Percentiles rank a stretch among this genome's conserved stretches.
Evolutionary conservation across 495 filamentous ascomycete genomes (phyloP).

Genomic region (Diplogelasinospora grovesii): DNA sequence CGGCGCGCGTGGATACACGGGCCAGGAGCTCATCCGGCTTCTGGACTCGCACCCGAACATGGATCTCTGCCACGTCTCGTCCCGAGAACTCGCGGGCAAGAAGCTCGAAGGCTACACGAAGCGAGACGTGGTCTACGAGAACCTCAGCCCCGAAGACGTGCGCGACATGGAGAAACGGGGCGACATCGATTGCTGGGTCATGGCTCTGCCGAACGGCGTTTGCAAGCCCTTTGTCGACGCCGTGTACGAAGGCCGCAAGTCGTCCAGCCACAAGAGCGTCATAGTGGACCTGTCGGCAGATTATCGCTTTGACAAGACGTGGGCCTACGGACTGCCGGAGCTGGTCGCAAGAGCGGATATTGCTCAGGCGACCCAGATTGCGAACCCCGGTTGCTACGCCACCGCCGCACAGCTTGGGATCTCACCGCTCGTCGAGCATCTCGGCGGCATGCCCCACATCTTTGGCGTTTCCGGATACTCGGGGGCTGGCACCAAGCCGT

Average conservation of each 20-base stretch:
- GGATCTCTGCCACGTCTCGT: slow-evolving; percentile 90
- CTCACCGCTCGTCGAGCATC: slow-evolving; percentile 69
- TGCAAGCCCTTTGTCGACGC: slow-evolving; percentile 96
- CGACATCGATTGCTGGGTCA: slow-evolving; percentile 97
- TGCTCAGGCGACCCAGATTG: slow-evolving; percentile 74
- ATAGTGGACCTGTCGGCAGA: slow-evolving; percentile 94
- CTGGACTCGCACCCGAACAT: slow-evolving; percentile 90
- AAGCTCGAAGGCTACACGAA: slow-evolving; percentile 88
- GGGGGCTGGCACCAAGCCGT: slow-evolving; percentile 92
- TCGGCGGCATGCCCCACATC: slow-evolving; percentile 74
- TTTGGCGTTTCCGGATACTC: slow-evolving; percentile 97
- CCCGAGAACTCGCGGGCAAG: slow-evolving; percentile 86
- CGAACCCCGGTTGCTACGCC: slow-evolving; percentile 95
- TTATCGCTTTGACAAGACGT: slow-evolving; percentile 82
- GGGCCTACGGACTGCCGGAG: slow-evolving; percentile 96
- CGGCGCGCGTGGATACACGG: slow-evolving; percentile 92
- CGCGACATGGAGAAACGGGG: slow-evolving; percentile 82
- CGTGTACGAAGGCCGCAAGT: slow-evolving; percentile 61
- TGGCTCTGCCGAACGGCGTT: slow-evolving; percentile 95
- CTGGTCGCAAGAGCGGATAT: slow-evolving; percentile 72
- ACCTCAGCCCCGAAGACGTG: slow-evolving; percentile 82
- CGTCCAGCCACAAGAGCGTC: slow-evolving; percentile 58
- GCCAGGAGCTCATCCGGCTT: slow-evolving; percentile 83
- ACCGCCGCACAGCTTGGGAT: slow-evolving; percentile 94
- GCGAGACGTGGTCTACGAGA: slow-evolving; percentile 90